Evolutionary conservation across 176 grass and related monocot genomes (phyloP).

Genomic region (Hyparrhenia diplandra): DNA sequence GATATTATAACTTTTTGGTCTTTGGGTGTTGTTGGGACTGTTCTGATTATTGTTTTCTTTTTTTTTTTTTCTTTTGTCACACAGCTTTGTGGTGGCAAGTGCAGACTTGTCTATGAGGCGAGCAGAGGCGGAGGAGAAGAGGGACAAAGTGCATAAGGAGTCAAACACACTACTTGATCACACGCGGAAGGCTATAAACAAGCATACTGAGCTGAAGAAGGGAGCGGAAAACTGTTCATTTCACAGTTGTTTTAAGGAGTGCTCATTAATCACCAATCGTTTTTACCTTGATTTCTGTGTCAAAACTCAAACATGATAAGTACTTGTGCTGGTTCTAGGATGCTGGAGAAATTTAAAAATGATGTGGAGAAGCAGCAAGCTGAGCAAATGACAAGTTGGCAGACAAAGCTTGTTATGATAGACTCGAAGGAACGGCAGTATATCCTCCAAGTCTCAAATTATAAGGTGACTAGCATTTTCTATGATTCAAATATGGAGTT

Average conservation of each 20-base stretch:
- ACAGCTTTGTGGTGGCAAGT: constrained; percentile 86
- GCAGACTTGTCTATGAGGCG: constrained; percentile 77
- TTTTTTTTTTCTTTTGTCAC: constrained; percentile 25
- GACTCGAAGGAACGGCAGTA: constrained; percentile 90
- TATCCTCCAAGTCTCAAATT: constrained; percentile 86
- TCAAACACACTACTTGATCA: constrained; percentile 92
- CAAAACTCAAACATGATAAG: constrained; percentile 1
- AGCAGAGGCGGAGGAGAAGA: constrained; percentile 88
- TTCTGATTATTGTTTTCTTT: not conserved
- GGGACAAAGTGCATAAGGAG: constrained; percentile 86
- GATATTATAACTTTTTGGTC: not conserved
- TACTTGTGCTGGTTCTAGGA: constrained; percentile 44
- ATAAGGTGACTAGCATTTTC: constrained; percentile 49
- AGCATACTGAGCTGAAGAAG: constrained; percentile 91
- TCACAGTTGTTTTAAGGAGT: not conserved
- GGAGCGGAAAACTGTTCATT: constrained; percentile 27
- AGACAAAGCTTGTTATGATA: constrained; percentile 68
- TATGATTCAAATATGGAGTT: not conserved
- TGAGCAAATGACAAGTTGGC: constrained; percentile 76
- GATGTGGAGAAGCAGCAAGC: constrained; percentile 77
- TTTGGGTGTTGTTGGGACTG: not conserved
- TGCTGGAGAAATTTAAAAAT: constrained; percentile 87
- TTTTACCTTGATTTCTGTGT: not conserved
- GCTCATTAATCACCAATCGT: not conserved
- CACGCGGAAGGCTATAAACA: constrained; percentile 91